Evolutionary conservation across 352 stramenopile species (phyloP), one percentile per base, ranked within the genome.

Genomic region (Phytophthora hybrid): DNA sequence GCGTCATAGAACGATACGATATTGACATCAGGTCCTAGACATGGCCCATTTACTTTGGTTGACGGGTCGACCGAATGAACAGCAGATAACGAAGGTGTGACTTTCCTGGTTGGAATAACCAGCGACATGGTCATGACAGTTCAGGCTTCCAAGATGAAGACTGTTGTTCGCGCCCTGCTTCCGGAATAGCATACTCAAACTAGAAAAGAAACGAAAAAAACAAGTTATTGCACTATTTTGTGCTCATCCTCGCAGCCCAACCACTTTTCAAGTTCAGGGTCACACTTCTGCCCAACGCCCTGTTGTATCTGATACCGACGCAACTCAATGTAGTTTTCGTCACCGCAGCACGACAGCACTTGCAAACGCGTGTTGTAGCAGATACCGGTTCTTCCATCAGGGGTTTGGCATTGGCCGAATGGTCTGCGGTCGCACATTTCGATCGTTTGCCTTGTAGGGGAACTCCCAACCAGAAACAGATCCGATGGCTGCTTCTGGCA

Each of bases 361-460:
- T 77, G 64, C 70, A 77, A 73, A 6, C 70, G 70, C 5, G 52
- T 73, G 29, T 73, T 77, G 52, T 72, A 64, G 63, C 69, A 76
- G 8, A 76, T 72, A 21, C 69, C 63, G n/a, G 8, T 63, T 4
- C 10, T 0, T 8, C 69, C 69, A 34, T 18, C 32, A 10, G 61
- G 56, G 10, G 66, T 19, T 9, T 71, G 23, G 4, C 69, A 76
- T 11, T 65, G 49, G 1, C 49, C 69, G 29, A 76, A 76, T 23
- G 63, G 69, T 59, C 62, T 76, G 39, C 19, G 51, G 32, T 76
- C 34, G 47, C 69, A 76, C 19, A 76, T 73, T 52, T 81, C 73
- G 16, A 72, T 73, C 29, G 37, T 59, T 37, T 29, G 9, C 44
- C 47, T 76, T 4, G 51, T 68, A 26, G 69, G 69, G 7, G 7